Conservation (phyloP, 176 grass and related monocot genomes). For the Oryza nivara region DNA sequence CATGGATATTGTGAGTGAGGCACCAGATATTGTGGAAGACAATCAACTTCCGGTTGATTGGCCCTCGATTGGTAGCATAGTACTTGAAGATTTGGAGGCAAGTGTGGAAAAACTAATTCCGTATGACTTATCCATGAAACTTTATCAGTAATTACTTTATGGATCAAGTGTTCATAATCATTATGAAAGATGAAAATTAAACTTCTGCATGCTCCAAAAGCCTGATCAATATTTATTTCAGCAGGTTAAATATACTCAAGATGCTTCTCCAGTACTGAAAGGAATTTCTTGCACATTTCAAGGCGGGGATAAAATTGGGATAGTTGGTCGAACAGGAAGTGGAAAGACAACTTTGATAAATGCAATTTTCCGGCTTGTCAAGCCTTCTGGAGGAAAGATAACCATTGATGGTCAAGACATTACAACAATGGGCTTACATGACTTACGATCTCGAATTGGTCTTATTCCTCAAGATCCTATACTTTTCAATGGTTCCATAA, state of each 20-base stretch:
- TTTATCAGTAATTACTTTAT: not conserved
- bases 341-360: slow-evolving; percentile 50
- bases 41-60: slow-evolving; percentile 43
- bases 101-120: not conserved
- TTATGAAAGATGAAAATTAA: not conserved
- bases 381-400: slow-evolving; percentile 43
- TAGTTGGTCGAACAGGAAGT: slow-evolving; percentile 54
- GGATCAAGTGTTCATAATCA: not conserved
- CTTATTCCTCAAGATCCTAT: slow-evolving; percentile 55
- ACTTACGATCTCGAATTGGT: slow-evolving; percentile 50
- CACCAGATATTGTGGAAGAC: slow-evolving; percentile 46
- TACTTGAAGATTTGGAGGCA: slow-evolving; percentile 61
- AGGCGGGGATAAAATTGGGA: slow-evolving; percentile 47
- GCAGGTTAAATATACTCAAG: slow-evolving; percentile 42
- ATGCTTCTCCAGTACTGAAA: slow-evolving; percentile 32
- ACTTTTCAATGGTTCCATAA: slow-evolving; percentile 51
- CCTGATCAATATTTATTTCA: not conserved
- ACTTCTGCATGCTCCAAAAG: not conserved
- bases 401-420: slow-evolving; percentile 49
- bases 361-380: slow-evolving; percentile 51
- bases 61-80: slow-evolving; percentile 57
- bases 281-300: slow-evolving; percentile 51
- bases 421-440: slow-evolving; percentile 37
- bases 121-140: not conserved
- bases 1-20: slow-evolving; percentile 58